Evolutionary conservation across 345 rosid genomes (phyloP), one percentile per base, ranked within the genome.

Genomic region (Aquilaria sinensis): DNA sequence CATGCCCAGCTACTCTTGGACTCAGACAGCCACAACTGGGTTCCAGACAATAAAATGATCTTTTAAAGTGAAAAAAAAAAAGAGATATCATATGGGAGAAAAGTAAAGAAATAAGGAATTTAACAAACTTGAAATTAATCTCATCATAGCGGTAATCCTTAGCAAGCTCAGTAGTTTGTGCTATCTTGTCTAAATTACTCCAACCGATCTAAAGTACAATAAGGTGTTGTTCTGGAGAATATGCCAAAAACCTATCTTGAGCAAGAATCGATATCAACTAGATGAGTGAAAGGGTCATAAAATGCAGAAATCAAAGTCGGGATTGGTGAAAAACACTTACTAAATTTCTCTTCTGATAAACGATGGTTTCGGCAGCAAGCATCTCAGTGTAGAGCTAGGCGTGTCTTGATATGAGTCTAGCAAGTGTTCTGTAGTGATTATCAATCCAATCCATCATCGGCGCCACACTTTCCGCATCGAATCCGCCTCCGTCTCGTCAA

Each of bases 371-470:
- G 45, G 95, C 97, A 1, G 99, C 95, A 75, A 86, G 79, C 99
- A 94, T 94, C 85, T 94, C 97, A 0, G 96, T 88, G 74, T 88
- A 94, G 45, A 90, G 99, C 99, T 97, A 94, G 0, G 96, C 89
- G 51, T 88, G 90, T 70, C 88, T 94, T 37, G 99, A 75, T 63
- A 94, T 74, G 53, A 94, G 77, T 53, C 96, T 85, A n/a, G 96
- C 99, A 49, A 88, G 74, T 30, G 96, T 88, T 77, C 99, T 83
- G 73, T 85, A 94, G 63, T 94, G 96, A 77, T 78, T 72, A 76
- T 94, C 93, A 0, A 96, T 90, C 97, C 96, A 90, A 2, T 92
- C 97, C 97, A 94, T 94, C 99, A 94, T 94, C 12, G 99, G 99
- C 56, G 97, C 99, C 54, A 94, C 80, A 63, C 99, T 94, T 82